Percentiles rank a stretch among this genome's conserved stretches.
Evolutionary conservation across 768 basidiomycete species (phyloP).

Genomic region (Russula emetica): DNA sequence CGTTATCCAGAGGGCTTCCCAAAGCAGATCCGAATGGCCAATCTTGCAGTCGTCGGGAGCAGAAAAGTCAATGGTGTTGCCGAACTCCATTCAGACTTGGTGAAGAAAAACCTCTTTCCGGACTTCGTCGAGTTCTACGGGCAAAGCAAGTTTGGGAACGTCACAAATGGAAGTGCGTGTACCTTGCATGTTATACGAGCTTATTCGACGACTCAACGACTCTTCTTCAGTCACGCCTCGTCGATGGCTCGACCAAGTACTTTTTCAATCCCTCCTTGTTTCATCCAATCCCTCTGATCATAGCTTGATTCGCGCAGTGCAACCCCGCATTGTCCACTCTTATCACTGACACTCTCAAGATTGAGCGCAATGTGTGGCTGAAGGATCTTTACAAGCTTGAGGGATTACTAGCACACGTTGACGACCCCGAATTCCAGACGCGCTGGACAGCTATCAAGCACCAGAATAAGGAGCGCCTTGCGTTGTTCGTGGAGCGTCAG

Average conservation of each 20-base stretch:
- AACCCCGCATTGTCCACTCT: slow-evolving; percentile 84
- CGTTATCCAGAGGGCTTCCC: slow-evolving; percentile 68
- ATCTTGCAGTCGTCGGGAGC: slow-evolving; percentile 84
- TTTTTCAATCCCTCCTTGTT: background rate
- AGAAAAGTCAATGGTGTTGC: slow-evolving; percentile 95
- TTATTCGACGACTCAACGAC: background rate
- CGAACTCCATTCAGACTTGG: slow-evolving; percentile 89
- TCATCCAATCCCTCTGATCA: slow-evolving; percentile 22
- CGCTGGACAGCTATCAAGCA: slow-evolving; percentile 85
- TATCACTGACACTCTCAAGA: slow-evolving; percentile 74
- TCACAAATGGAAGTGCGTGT: slow-evolving; percentile 82
- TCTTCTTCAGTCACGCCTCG: slow-evolving; percentile 75
- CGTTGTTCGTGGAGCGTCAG: slow-evolving; percentile 64
- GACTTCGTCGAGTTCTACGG: slow-evolving; percentile 96
- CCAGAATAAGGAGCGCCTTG: slow-evolving; percentile 86
- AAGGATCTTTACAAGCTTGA: slow-evolving; percentile 77
- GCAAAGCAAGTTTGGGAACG: slow-evolving; percentile 83
- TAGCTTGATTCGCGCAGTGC: slow-evolving; percentile 44
- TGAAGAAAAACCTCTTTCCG: slow-evolving; percentile 75
- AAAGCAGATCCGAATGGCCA: slow-evolving; percentile 86
- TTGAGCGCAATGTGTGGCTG: slow-evolving; percentile 76
- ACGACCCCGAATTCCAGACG: slow-evolving; percentile 69
- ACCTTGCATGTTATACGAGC: background rate
- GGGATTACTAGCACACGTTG: slow-evolving; percentile 65
- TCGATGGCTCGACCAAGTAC: slow-evolving; percentile 81